Percentiles rank a stretch among this genome's conserved stretches.
Evolutionary conservation across 306 rosid species (phyloP).

Genomic region (Cucurbita pepo): DNA sequence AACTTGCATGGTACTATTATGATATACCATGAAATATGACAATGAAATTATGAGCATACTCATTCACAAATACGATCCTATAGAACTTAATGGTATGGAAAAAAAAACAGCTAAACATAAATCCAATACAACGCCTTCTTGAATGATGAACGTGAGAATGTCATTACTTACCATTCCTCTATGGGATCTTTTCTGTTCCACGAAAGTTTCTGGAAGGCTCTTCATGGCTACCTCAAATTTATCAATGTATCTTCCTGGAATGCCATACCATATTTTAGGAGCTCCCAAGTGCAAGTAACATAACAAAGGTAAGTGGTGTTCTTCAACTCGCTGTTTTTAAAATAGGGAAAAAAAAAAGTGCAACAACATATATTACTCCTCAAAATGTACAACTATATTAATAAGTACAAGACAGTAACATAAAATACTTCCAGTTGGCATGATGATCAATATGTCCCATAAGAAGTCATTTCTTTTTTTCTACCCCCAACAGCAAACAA

Average conservation of each 20-base stretch:
- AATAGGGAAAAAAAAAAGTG: not conserved
- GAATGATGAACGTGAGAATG: not conserved
- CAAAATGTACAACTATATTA: not conserved
- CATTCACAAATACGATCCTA: not conserved
- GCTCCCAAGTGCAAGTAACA: conserved; percentile 62
- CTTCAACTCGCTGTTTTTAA: conserved; percentile 56
- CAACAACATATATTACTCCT: not conserved
- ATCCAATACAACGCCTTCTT: not conserved
- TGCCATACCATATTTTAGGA: conserved; percentile 63
- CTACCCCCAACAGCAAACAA: not conserved
- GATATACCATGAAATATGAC: not conserved
- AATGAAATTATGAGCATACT: not conserved
- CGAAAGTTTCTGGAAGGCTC: conserved; percentile 18
- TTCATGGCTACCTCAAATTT: conserved; percentile 34
- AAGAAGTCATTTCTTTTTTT: not conserved
- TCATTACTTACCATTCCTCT: conserved; percentile 42
- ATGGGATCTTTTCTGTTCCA: conserved; percentile 16
- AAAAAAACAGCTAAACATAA: not conserved
- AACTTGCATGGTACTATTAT: not conserved
- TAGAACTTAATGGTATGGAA: not conserved
- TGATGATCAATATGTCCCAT: not conserved
- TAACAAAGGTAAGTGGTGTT: conserved; percentile 57
- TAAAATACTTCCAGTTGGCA: not conserved
- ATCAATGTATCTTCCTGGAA: conserved; percentile 38
- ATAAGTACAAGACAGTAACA: not conserved